Evolutionary conservation across 108 stramenopile species (phyloP).

Genomic region (Nannochloropsis salina): DNA sequence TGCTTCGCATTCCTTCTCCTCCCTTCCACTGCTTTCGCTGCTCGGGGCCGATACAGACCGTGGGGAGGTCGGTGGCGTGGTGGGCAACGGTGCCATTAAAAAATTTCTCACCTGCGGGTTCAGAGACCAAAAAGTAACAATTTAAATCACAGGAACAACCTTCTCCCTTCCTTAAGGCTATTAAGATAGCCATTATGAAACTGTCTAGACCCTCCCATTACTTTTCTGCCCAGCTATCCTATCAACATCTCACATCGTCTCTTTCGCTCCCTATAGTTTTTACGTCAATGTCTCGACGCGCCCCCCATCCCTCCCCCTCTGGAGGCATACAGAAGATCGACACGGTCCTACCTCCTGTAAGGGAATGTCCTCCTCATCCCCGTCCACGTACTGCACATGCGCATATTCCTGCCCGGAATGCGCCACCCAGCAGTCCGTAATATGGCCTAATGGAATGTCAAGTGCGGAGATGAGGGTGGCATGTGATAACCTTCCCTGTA

Average conservation of each 20-base stretch:
- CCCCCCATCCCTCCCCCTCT: background rate
- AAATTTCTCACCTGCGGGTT: no score
- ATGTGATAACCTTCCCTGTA: background rate
- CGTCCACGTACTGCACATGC: background rate
- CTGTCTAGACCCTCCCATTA: background rate
- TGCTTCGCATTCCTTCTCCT: no score
- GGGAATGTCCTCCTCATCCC: background rate
- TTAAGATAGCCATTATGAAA: no score
- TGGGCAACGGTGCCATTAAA: no score
- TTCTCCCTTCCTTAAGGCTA: no score
- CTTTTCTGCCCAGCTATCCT: background rate
- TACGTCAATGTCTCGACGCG: background rate
- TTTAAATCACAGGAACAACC: no score
- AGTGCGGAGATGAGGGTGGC: background rate
- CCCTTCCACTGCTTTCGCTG: no score
- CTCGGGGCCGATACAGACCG: no score
- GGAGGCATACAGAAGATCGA: no score
- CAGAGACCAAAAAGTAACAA: no score
- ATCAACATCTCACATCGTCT: background rate
- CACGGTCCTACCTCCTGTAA: background rate
- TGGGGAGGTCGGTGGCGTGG: no score
- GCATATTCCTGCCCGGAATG: background rate
- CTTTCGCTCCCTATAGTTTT: background rate
- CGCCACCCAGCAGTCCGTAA: constrained; percentile 1
- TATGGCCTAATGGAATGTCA: background rate